These are phyloP conservation scores for Chrysoporthe austroafricana DNA, from an alignment of 2,329 filamentous ascomycete genomes.

Conservation along the genomic window DNA sequence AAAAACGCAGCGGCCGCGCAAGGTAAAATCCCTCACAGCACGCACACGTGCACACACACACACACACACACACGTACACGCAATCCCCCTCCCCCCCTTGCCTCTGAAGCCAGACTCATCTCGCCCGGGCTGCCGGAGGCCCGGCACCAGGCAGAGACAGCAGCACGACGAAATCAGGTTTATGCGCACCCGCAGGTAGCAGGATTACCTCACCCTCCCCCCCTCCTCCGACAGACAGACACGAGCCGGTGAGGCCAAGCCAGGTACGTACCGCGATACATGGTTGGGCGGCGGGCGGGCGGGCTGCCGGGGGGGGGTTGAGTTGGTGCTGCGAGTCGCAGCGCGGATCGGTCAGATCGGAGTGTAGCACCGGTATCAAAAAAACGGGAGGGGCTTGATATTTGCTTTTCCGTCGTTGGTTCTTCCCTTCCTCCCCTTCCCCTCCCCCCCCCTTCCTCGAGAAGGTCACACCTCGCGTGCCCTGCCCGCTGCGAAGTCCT, in stretches of 20 bases:
- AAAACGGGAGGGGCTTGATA: constrained; percentile 12
- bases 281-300: too few species aligned
- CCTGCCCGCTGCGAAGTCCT: constrained; percentile 15
- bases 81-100: too few species aligned
- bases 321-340: neutral
- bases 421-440: neutral
- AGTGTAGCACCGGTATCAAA: neutral
- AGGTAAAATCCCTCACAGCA: constrained; percentile 14
- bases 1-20: too few species aligned
- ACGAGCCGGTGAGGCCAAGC: neutral
- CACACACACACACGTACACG: too few species aligned
- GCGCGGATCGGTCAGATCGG: neutral
- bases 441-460: too few species aligned
- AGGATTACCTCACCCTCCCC: neutral
- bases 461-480: neutral
- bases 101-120: too few species aligned
- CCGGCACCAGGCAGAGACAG: too few species aligned
- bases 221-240: too few species aligned
- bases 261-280: neutral
- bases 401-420: constrained; percentile 2
- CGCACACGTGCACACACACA: constrained; percentile 12
- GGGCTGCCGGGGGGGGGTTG: too few species aligned
- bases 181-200: neutral
- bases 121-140: too few species aligned
- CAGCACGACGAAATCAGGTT: neutral